phyloP scores from a whole-genome alignment of 768 basidiomycete species.

The Pisolithus marmoratus region DNA sequence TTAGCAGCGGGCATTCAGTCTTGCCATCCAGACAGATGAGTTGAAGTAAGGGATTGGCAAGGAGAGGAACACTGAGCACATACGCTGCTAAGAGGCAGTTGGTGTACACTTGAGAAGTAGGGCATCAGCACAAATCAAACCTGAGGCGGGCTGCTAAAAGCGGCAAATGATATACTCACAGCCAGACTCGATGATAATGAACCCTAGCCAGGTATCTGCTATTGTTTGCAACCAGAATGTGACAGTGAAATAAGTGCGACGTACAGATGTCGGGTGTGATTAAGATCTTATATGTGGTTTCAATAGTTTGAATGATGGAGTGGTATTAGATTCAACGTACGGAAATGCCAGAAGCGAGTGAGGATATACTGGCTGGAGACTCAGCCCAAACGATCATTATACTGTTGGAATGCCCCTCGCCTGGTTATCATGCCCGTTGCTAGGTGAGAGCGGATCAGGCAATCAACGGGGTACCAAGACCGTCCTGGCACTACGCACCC shows the following conservation, averaged over 20 bases:
- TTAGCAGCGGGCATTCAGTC: no score
- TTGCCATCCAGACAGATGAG: no score
- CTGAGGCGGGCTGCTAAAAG: no score
- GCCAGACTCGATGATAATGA: background rate
- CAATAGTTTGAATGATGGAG: background rate
- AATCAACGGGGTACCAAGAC: background rate
- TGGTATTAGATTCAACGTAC: background rate
- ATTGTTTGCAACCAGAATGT: background rate
- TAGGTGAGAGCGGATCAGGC: background rate
- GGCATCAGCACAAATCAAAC: no score
- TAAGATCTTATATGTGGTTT: background rate
- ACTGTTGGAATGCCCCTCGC: background rate
- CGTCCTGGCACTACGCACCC: background rate
- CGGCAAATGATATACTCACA: background rate
- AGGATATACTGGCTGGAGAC: background rate
- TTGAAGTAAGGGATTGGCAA: no score
- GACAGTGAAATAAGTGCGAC: background rate
- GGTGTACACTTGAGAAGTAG: no score
- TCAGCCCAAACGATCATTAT: background rate
- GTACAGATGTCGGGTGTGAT: background rate
- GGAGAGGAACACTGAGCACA: no score
- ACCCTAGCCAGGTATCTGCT: background rate
- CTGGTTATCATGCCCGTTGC: background rate
- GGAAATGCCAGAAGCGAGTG: background rate
- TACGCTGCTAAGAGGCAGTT: no score